Evolutionary conservation across 805 yeast species (phyloP), one percentile per base, ranked within the genome.

Genomic region (Cyberlindnera subsufficiens): DNA sequence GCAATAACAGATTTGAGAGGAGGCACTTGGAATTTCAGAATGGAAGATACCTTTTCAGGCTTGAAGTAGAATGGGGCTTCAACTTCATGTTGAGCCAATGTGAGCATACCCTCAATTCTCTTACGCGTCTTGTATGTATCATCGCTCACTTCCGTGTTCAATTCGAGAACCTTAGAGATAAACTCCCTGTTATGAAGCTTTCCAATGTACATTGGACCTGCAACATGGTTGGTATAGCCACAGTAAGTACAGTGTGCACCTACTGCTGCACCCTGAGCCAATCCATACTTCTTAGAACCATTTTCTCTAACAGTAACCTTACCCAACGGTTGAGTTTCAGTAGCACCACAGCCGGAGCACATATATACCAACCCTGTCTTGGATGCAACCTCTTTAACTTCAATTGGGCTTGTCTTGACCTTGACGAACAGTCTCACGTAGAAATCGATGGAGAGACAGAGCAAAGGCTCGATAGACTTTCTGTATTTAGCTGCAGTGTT

Each of bases 181-280:
- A 91, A 93, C 16, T 73, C 77, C 20, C 61, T 59, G 56, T 83
- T 75, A 56, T 91, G 98, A 44, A 93, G 63, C 6, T 74, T 69
- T 0, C 89, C 95, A 10, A 80, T 89, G 86, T 96, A 93, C 96
- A 93, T 86, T 46, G 99, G 99, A 4, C 99, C 99, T 7, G 91
- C 89, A 30, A 93, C 60, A 59, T 86, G 95, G 60, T 77, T 77
- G 2, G 77, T 72, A 45, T 69, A 72, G 1, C 75, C 81, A 66
- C 99, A 93, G 60, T 71, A 80, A 22, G 70, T 58, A 65, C 99
- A 93, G 34, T 69, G 58, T 8, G 73, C 64, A 10, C 80, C 77
- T 2, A 80, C 46, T 3, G 80, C 73, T 0, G 82, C 82, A 4
- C 85, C 86, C 48, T 72, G 77, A 1, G 88, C 79, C 32, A 80